Evolutionary conservation across 257 asterid genomes (phyloP), one percentile per base, ranked within the genome.

Genomic region (Solanum paucissectum): DNA sequence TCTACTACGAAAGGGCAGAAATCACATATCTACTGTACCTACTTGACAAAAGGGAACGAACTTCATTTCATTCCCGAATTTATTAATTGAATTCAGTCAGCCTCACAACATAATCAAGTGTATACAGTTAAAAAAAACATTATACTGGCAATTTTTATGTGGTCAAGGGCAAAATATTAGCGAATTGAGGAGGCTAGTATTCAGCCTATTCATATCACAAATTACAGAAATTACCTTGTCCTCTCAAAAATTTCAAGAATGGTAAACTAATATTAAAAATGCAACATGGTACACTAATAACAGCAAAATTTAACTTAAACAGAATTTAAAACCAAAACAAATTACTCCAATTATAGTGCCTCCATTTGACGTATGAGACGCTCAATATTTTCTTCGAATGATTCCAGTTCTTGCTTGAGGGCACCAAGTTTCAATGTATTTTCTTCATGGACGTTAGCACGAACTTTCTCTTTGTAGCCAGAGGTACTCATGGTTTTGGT

Each of bases 401-500:
- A 93, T 64, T 91, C 42, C 33, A 91, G 89, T 86, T 95, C 98
- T 85, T 92, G 91, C 92, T 93, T 58, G 11, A 95, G 88, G 0
- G 95, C 73, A 4, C 93, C 92, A 71, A 95, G 91, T 87, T 94
- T 95, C 1, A 86, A 88, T 72, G 87, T 94, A 55, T 97, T 94
- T 64, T 38, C 91, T 86, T 93, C 94, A 32, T 93, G 99, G 62
- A 95, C 89, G 20, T 89, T 89, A 20, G 85, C 89, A 0, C 95
- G 98, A 44, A 93, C 98, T 84, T 97, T 97, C 90, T 95, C 99
- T 88, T 92, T 90, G 88, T 95, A 95, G 16, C 98, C 94, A 5
- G 93, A 83, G 21, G 95, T 96, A 86, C 89, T 93, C 84, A 90
- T 91, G 85, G 84, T 93, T 93, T 94, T 95, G 89, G 55, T 82